Base-by-base conservation (phyloP, 1,284 basidiomycete genomes). In the Gastroboletus turbinatus region DNA sequence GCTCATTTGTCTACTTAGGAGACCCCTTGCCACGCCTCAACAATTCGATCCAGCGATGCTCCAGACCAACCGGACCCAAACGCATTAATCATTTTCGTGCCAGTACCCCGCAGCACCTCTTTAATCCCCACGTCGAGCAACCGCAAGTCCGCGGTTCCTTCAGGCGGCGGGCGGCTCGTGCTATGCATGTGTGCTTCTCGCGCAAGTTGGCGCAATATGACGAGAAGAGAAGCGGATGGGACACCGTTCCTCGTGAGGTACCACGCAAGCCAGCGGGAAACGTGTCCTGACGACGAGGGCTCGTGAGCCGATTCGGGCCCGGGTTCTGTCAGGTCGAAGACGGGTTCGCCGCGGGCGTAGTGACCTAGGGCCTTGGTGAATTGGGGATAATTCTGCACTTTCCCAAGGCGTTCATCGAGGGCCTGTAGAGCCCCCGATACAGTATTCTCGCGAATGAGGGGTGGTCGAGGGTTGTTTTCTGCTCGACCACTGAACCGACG, bases 241-340 rank as follows among this genome's bases (percentile, higher is more conserved):
- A 90, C 85, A 10, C 80, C 80, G 62, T 88, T 83, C 52, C 86
- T 75, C 46, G 82, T 67, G n/a, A 90, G 75, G 64, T 90, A 90
- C 80, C 80, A 82, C 1, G 78, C 75, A 2, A 81, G 72, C 46
- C 69, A 67, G 14, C 66, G 64, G 2, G 81, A 77, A 6, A 82
- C 64, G 6, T 64, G 62, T 10, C 61, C 50, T n/a, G 39, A 17
- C 48, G 60, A 39, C 27, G 50, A 45, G n/a, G 47, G 13, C 19
- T 51, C 56, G 36, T 50, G 5, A 14, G 36, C 23, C 1, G 46
- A 21, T 17, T 56, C 57, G 13, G 48, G 16, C 27, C 50, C 61
- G 1, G 42, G 39, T 14, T 52, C 47, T 23, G 66, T 58, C 1
- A 59, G 55, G 11, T 69, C 66, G 19, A 72, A 56, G 23, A 79